Evolutionary conservation across 768 basidiomycete genomes (phyloP), one percentile per base, ranked within the genome.

Genomic region (Gautieria morchelliformis): DNA sequence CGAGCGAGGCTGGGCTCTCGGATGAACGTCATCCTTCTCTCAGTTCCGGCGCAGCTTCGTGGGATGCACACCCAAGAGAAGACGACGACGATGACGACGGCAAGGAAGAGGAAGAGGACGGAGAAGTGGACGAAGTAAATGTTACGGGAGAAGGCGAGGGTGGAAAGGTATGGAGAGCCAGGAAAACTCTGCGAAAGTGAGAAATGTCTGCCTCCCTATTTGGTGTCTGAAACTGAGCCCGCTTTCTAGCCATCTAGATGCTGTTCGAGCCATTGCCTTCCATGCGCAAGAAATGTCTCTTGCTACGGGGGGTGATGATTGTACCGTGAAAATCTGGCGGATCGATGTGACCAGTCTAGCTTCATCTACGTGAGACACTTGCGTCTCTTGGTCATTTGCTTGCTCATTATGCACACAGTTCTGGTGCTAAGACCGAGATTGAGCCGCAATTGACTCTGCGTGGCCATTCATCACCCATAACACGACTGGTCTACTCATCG

Each of bases 251-350:
- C 96, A 99, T 70, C 75, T 99, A 60, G 95, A 97, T 69, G 84
- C 91, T 14, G 93, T 96, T 41, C 84, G 94, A 53, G 85, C 90
- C 7, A 74, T 98, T 22, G 85, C 89, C 0, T 95, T 96, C 78
- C 90, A 93, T 66, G 89, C 89, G 1, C 85, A 75, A 37, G 89
- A 91, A 62, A 71, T 92, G 45, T 85, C 85, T 64, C 73, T 98
- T 54, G 93, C 89, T n/a, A 92, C 88, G 47, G 96, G 87, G 22
- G 91, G 93, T 30, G 95, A 97, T 67, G 96, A 99, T 67, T 89
- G 83, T 67, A 93, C 92, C 7, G 85, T 98, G 55, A 99, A 99
- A 70, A 81, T 97, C 53, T 99, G 96, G 96, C 80, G 90, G 57
- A 80, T 92, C 74, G 90, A 95, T 62, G 79, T 87, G 15, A 74